A percentile compares a stretch with the other conserved stretches of the same genome.
Evolutionary conservation across 768 basidiomycete species (phyloP).

Genomic region (Rhodotorula diobovata): DNA sequence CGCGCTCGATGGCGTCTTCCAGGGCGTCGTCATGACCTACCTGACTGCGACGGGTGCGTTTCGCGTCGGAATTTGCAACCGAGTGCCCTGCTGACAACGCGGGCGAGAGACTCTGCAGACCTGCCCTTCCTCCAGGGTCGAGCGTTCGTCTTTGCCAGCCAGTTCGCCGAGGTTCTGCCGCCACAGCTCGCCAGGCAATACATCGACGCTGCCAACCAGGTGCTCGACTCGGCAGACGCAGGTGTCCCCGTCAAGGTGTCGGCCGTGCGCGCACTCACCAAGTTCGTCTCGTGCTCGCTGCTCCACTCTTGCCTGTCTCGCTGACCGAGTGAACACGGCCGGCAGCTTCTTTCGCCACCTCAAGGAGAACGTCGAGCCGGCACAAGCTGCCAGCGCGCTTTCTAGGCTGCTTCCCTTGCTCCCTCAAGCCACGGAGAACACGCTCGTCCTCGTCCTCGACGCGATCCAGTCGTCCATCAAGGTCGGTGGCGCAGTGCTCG

Average conservation of each 20-base stretch:
- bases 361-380: slow-evolving; percentile 57
- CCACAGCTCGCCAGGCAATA: slow-evolving; percentile 73
- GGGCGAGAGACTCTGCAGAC: too few relatives aligned
- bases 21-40: slow-evolving; percentile 71
- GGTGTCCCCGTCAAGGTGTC: slow-evolving; percentile 87
- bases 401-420: slow-evolving; percentile 80
- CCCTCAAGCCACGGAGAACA: slow-evolving; percentile 73
- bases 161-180: slow-evolving; percentile 72
- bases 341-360: slow-evolving; percentile 51
- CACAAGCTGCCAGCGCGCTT: slow-evolving; percentile 65
- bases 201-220: slow-evolving; percentile 76
- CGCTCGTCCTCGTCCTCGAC: slow-evolving; percentile 79
- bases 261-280: slow-evolving; percentile 85
- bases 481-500: slow-evolving; percentile 57
- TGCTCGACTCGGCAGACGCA: slow-evolving; percentile 67
- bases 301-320: background rate
- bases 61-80: too few relatives aligned
- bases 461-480: slow-evolving; percentile 73
- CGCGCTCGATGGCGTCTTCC: slow-evolving; percentile 70
- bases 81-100: too few relatives aligned
- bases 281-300: slow-evolving; percentile 55
- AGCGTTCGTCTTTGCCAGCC: slow-evolving; percentile 88
- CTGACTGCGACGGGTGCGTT: slow-evolving; percentile 64
- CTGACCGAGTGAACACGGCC: slow-evolving; percentile 10
- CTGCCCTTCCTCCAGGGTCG: slow-evolving; percentile 90